Conservation (phyloP, 1,139 yeast species). For the Scheffersomyces segobiensis region DNA sequence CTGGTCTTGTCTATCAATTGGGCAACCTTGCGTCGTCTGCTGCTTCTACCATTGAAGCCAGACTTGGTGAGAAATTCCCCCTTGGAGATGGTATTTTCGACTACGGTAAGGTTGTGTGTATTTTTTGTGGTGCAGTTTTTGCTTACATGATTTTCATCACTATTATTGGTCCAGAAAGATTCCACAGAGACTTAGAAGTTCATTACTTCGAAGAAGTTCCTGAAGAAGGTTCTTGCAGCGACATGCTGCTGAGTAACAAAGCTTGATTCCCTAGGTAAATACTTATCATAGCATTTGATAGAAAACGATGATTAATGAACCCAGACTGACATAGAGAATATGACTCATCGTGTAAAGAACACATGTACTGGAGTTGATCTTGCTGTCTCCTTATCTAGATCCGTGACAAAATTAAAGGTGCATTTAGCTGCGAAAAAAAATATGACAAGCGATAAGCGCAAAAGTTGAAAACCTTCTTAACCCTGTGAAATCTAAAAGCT, state of each 20-base stretch:
- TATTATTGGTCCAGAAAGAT: conserved; percentile 35
- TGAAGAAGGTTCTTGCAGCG: not conserved
- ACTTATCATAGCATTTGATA: too few relatives aligned
- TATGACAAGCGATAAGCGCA: not conserved
- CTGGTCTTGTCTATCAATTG: conserved; percentile 41
- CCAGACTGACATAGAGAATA: not conserved
- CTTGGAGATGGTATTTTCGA: conserved; percentile 23
- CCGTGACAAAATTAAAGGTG: not conserved
- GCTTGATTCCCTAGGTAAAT: not conserved
- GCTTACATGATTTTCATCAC: conserved; percentile 27
- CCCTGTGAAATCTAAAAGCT: not conserved
- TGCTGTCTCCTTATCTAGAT: not conserved
- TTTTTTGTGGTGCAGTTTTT: conserved; percentile 39
- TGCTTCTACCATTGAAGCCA: conserved; percentile 37
- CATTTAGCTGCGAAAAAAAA: not conserved
- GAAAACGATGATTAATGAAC: not conserved
- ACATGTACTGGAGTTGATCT: not conserved
- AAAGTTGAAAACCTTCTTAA: not conserved
- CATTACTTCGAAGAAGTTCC: not conserved
- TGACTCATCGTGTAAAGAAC: not conserved
- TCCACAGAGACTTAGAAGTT: conserved; percentile 7
- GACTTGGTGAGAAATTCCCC: conserved; percentile 33
- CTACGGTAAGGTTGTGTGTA: conserved; percentile 41
- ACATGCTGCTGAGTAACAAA: not conserved
- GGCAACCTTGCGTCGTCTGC: conserved; percentile 42